Evolutionary conservation across 2,329 filamentous ascomycete species (phyloP), one percentile per base, ranked within the genome.

Genomic region (Epichloe glyceriae): DNA sequence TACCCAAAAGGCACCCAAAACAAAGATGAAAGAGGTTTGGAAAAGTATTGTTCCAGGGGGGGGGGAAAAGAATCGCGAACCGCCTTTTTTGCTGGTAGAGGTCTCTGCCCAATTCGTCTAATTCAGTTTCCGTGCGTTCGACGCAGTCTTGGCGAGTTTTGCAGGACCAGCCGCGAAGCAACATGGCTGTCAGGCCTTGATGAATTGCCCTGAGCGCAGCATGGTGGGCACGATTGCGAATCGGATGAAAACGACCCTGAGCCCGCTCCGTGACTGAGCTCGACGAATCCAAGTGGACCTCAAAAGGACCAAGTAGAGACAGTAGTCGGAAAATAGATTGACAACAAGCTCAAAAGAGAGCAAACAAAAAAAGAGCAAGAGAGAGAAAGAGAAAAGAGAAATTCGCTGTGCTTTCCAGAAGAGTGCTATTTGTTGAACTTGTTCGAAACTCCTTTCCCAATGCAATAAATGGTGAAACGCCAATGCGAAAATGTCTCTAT

Each of bases 61-160:
- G 61, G 57, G 61, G 61, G 61, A 57, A 55, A 52, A 50, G 47
- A 57, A 53, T 64, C 61, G 67, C 68, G 69, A 68, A 66, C 70
- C 69, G 68, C 70, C 67, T 68, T 67, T 71, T 69, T 72, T 47
- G 49, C 39, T 37, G 17, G 57, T 65, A 62, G 61, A 66, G 67
- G 64, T 61, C 61, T 67, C 70, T 72, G 70, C 71, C 72, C 67
- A 66, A 64, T 67, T 30, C 71, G 69, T 17, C 70, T 73, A 74
- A 77, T 46, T 22, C 75, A 74, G 73, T 73, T 70, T 64, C 67
- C 70, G 68, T 72, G 42, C 69, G 64, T 67, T 69, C 8, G 68
- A 30, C 26, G 6, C 20, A 34, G 11, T 19, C 14, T n/a, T 47
- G 5, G 15, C 17, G 46, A 30, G n/a, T 8, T 34, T 44, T 17